These are phyloP conservation scores for Fragaria iinumae DNA, from an alignment of 306 rosid genomes.

Conservation along the genomic window DNA sequence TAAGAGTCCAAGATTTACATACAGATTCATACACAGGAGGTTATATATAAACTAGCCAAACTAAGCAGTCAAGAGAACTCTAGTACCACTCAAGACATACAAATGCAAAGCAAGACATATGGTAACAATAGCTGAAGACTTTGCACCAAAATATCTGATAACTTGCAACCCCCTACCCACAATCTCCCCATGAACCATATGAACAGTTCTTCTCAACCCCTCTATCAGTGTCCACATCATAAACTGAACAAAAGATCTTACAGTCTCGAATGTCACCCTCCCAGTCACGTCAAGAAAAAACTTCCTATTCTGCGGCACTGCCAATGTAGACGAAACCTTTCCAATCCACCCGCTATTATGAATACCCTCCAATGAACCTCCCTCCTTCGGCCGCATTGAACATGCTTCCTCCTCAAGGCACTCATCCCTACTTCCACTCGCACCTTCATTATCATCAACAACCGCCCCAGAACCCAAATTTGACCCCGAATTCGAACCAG, in stretches of 20 bases:
- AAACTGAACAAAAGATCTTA: constrained; percentile 64
- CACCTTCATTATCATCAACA: constrained; percentile 32
- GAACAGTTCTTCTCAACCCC: constrained; percentile 54
- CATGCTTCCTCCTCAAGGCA: constrained; percentile 34
- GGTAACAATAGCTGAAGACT: constrained; percentile 75
- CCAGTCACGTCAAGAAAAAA: constrained; percentile 83
- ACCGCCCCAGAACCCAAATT: constrained; percentile 22
- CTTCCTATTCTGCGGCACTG: constrained; percentile 69
- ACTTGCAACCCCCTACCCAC: constrained; percentile 65
- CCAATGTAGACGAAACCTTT: constrained; percentile 66
- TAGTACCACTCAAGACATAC: constrained; percentile 58
- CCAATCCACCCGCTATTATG: constrained; percentile 57
- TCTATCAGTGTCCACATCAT: constrained; percentile 59
- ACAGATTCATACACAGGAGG: neutral
- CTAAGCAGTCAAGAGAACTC: constrained; percentile 65
- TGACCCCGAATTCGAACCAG: constrained; percentile 22
- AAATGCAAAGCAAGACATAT: constrained; percentile 78
- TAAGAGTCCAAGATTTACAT: neutral
- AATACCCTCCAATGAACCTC: constrained; percentile 21
- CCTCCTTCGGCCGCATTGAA: constrained; percentile 32
- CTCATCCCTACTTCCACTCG: constrained; percentile 20
- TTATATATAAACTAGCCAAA: constrained; percentile 13
- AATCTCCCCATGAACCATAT: constrained; percentile 54
- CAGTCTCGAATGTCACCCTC: constrained; percentile 72
- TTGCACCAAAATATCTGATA: constrained; percentile 67